Percentiles rank a stretch among this genome's conserved stretches.
Conservation (phyloP, 1,284 basidiomycete species). For the Malassezia slooffiae region DNA sequence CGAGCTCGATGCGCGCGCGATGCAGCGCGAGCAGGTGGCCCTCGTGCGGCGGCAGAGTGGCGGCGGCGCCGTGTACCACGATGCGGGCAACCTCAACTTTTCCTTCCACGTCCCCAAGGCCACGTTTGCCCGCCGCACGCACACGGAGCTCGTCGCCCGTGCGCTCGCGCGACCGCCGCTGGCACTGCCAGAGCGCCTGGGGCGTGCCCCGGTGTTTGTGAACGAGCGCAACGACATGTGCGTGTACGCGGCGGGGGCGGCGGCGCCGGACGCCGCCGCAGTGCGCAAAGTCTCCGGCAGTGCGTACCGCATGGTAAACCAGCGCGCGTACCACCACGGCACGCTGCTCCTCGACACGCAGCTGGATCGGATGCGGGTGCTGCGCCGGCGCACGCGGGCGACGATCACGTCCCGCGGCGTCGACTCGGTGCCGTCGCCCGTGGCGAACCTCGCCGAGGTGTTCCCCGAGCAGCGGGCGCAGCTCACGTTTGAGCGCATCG, state of each 20-base stretch:
- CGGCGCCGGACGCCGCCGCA: conserved; percentile 11
- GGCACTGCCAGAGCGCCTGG: conserved; percentile 4
- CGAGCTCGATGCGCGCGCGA: conserved; percentile 66
- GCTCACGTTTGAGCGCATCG: conserved; percentile 63
- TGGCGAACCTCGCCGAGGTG: conserved; percentile 62
- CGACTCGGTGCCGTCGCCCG: conserved; percentile 80
- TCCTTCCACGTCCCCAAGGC: conserved; percentile 77
- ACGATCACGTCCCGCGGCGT: conserved; percentile 70
- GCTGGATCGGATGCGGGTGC: conserved; percentile 24
- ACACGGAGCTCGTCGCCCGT: conserved; percentile 65
- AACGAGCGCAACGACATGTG: conserved; percentile 74
- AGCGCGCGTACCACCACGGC: conserved; percentile 90
- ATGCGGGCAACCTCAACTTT: conserved; percentile 93
- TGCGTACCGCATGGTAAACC: conserved; percentile 87
- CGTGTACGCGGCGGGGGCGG: conserved; percentile 12
- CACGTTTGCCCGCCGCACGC: conserved; percentile 68
- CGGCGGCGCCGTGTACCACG: conserved; percentile 96
- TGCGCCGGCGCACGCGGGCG: conserved; percentile 58
- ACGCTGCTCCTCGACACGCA: conserved; percentile 74
- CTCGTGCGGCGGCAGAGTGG: conserved; percentile 80
- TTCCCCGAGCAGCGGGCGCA: conserved; percentile 47
- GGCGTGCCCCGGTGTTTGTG: conserved; percentile 46
- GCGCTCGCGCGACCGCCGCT: conserved; percentile 58
- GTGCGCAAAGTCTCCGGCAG: conserved; percentile 75
- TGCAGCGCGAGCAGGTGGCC: conserved; percentile 56